These are phyloP conservation scores for Actinidia chinensis DNA, from an alignment of 179 eudicot genomes.

Conservation along the genomic window DNA sequence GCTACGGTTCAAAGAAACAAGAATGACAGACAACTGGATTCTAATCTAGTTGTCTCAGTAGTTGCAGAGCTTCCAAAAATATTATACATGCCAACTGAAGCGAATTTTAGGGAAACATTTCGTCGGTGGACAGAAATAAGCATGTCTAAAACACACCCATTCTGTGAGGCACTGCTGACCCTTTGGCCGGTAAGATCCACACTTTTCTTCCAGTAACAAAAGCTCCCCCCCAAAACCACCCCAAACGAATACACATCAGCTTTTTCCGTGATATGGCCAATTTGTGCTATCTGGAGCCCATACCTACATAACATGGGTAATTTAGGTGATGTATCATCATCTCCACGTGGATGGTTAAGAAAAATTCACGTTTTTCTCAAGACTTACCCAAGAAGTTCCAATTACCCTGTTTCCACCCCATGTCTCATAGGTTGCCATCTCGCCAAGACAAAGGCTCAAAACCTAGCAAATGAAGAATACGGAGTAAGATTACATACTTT, in stretches of 20 bases:
- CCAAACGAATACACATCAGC: slow-evolving; percentile 87
- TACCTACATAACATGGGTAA: slow-evolving; percentile 35
- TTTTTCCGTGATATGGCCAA: slow-evolving; percentile 80
- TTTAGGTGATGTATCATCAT: background rate
- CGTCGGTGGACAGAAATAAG: background rate
- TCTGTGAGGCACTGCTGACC: slow-evolving; percentile 89
- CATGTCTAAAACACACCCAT: slow-evolving; percentile 53
- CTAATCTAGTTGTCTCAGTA: background rate
- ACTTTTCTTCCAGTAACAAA: slow-evolving; percentile 75
- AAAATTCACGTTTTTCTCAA: background rate
- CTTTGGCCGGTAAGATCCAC: slow-evolving; percentile 73
- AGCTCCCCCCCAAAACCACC: slow-evolving; percentile 74
- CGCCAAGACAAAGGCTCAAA: slow-evolving; percentile 80
- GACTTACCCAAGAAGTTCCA: slow-evolving; percentile 76
- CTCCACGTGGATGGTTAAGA: background rate
- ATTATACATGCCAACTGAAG: background rate
- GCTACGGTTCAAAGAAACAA: background rate
- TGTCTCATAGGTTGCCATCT: slow-evolving; percentile 93
- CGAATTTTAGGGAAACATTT: background rate
- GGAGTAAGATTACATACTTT: background rate
- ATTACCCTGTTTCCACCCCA: slow-evolving; percentile 82
- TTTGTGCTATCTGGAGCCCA: slow-evolving; percentile 88
- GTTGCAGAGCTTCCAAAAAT: background rate
- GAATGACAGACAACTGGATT: background rate
- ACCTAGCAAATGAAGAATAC: slow-evolving; percentile 39